These are phyloP conservation scores for Hypoxylon perforatum DNA, from an alignment of 495 filamentous ascomycete species.

Conservation along the genomic window DNA sequence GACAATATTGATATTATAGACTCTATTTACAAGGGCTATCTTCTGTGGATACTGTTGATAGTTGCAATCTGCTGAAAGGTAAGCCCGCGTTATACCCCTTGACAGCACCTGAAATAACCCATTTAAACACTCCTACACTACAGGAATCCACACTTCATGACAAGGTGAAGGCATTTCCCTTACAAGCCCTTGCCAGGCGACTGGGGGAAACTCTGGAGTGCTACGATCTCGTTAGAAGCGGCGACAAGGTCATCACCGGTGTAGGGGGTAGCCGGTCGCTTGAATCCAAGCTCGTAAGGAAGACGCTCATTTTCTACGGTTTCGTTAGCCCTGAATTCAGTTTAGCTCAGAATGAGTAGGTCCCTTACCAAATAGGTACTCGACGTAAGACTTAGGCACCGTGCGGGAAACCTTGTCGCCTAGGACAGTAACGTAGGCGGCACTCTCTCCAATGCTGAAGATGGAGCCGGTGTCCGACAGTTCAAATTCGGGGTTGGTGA, in stretches of 20 bases:
- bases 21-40: too few species aligned
- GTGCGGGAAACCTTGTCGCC: slow-evolving; percentile 53
- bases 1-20: too few species aligned
- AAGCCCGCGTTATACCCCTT: too few species aligned
- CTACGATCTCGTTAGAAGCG: neutral
- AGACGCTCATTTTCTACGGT: slow-evolving; percentile 58
- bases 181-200: slow-evolving; percentile 17
- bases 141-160: neutral
- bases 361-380: slow-evolving; percentile 60
- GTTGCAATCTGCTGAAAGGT: too few species aligned
- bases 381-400: slow-evolving; percentile 50
- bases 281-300: slow-evolving; percentile 58
- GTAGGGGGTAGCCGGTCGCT: slow-evolving; percentile 1
- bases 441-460: slow-evolving; percentile 60
- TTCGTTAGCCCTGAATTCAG: slow-evolving; percentile 25
- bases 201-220: slow-evolving; percentile 20
- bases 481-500: slow-evolving; percentile 56
- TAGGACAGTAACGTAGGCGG: slow-evolving; percentile 57
- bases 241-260: neutral
- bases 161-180: neutral
- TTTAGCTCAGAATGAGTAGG: neutral
- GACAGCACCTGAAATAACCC: too few species aligned
- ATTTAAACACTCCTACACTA: too few species aligned
- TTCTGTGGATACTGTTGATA: too few species aligned
- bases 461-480: slow-evolving; percentile 47